Base-by-base conservation (phyloP, 2,329 filamentous ascomycete species). In the Helotiales sp. region DNA sequence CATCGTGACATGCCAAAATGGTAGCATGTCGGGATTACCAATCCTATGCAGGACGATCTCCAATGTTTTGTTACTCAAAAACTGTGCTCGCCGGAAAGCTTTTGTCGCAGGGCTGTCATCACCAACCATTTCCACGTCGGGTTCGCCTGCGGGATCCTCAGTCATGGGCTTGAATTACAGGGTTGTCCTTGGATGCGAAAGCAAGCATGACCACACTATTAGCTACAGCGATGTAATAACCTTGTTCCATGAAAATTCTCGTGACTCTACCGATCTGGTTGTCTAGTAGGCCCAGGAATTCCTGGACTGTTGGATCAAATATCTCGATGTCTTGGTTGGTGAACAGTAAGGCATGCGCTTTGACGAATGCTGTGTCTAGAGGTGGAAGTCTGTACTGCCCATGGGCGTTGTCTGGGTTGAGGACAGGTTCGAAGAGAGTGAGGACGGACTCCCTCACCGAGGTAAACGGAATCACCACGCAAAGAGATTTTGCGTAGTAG, bases 401-500 rank as follows among this genome's bases (percentile, higher is more conserved):
- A 15, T 78, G 74, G 32, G 73, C 75, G 61, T 74, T 77, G 3
- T 78, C 77, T 32, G 72, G 43, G 52, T 75, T 80, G 4, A 90
- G 71, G 0, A 89, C 78, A 0, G 87, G 87, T 2, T 89, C 86
- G 68, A 94, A 89, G 0, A 94, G 77, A 0, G 89, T 92, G 76
- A 89, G 82, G 45, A 94, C 88, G 0, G 86, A 91, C 58, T 93
- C 90, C 4, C 85, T 83, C 0, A 91, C 88, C n/a, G 87, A 89
- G 0, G 78, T 76, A 66, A 95, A 95, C 65, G 74, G 74, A 3
- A 71, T 69, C 4, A 67, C 0, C 0, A 91, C 91, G 28, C 88
- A 91, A 0, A 95, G 82, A 0, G 89, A 88, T 68, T 92, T 92
- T 0, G 84, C 80, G 70, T 93, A 95, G 67, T 87, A 92, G 73